Conservation (phyloP, 305 asterid species). For the Fraxinus velutina region DNA sequence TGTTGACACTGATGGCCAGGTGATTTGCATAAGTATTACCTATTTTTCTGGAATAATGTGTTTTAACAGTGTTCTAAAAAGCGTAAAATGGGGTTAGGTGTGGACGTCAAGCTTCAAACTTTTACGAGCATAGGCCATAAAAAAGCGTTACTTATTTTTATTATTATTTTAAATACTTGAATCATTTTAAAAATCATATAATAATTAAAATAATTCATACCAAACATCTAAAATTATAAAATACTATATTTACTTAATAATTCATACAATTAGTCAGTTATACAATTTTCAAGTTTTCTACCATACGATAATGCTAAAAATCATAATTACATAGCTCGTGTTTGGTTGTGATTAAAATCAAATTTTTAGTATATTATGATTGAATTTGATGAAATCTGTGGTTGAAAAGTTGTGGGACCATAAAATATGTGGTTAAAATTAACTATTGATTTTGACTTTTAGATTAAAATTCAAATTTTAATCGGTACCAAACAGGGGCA, state of each 20-base stretch:
- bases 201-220: neutral
- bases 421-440: neutral
- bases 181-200: neutral
- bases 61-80: neutral
- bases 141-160: neutral
- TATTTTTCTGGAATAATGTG: neutral
- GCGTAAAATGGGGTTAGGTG: neutral
- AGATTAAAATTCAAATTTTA: neutral
- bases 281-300: neutral
- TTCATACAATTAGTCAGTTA: neutral
- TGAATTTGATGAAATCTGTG: neutral
- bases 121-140: neutral
- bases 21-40: slow-evolving; percentile 25
- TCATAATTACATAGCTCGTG: neutral
- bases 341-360: neutral
- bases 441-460: neutral
- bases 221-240: no score
- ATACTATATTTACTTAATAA: neutral
- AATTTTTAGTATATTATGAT: no score
- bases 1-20: slow-evolving; percentile 47
- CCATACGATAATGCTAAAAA: neutral
- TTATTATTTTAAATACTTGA: neutral
- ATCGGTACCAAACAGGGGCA: neutral
- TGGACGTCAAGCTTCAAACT: neutral
- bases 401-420: neutral